phyloP scores from a whole-genome alignment of 2,329 filamentous ascomycete genomes.

The Colletotrichum caudatum region DNA sequence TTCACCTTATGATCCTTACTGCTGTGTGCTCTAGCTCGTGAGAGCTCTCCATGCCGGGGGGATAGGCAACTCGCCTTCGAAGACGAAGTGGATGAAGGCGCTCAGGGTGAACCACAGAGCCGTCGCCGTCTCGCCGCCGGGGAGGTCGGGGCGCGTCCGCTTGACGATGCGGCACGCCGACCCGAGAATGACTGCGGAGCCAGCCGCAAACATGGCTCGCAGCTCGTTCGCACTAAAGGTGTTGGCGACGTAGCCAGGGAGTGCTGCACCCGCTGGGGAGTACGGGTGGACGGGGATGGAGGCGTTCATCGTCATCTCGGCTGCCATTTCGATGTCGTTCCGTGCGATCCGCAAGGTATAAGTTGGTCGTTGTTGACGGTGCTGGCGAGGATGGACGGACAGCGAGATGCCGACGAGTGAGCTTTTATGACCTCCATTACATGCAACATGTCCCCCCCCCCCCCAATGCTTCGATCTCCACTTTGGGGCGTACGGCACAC shows the following conservation, averaged over 20 bases:
- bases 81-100: constrained; percentile 61
- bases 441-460: background rate
- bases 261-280: constrained; percentile 73
- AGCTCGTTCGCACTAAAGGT: constrained; percentile 69
- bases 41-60: too few relatives aligned
- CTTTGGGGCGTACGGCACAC: constrained; percentile 17
- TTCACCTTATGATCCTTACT: too few relatives aligned
- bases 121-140: constrained; percentile 65
- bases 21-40: too few relatives aligned
- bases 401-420: background rate
- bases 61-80: constrained; percentile 52
- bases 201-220: constrained; percentile 68
- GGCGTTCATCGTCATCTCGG: constrained; percentile 22
- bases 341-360: background rate
- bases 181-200: constrained; percentile 68
- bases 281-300: constrained; percentile 69
- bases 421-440: constrained; percentile 1
- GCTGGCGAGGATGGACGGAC: too few relatives aligned
- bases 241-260: constrained; percentile 76
- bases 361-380: background rate
- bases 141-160: constrained; percentile 64
- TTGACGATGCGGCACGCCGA: constrained; percentile 67
- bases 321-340: background rate
- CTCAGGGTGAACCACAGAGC: constrained; percentile 84
- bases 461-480: background rate